phyloP scores from a whole-genome alignment of 805 yeast genomes.

The Torulaspora delbrueckii region DNA sequence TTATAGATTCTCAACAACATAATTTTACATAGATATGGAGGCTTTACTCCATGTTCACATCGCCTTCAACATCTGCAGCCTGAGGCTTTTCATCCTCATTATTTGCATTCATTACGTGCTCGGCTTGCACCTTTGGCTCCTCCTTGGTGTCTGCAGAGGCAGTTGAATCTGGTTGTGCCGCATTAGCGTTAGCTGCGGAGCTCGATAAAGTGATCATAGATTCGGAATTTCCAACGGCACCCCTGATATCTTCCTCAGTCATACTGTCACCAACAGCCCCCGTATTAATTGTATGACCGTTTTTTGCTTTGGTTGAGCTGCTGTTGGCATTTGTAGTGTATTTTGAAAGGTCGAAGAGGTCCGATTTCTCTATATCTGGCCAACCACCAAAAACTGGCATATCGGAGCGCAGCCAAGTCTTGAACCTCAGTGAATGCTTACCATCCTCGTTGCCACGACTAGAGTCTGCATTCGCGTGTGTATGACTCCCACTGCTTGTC shows the following conservation, averaged over 20 bases:
- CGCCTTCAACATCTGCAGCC: conserved; percentile 7
- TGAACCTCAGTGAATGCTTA: conserved; percentile 22
- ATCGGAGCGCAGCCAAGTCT: conserved; percentile 24
- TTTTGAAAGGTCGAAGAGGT: conserved; percentile 10
- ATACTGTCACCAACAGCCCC: conserved; percentile 31
- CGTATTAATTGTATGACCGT: conserved; percentile 1
- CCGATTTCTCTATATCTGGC: conserved; percentile 6
- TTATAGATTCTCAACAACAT: neutral
- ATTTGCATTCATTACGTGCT: neutral
- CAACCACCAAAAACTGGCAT: conserved; percentile 7
- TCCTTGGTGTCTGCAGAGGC: neutral
- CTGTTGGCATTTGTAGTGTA: conserved; percentile 5
- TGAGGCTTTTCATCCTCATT: neutral
- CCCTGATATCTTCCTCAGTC: conserved; percentile 47
- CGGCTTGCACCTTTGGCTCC: neutral
- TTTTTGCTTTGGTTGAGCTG: neutral
- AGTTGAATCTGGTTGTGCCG: neutral
- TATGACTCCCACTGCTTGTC: conserved; percentile 6
- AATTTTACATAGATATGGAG: neutral
- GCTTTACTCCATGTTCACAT: conserved; percentile 5
- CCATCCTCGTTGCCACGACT: conserved; percentile 8
- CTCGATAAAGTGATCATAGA: conserved; percentile 44
- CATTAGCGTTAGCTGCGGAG: conserved; percentile 13
- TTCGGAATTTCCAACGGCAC: conserved; percentile 47
- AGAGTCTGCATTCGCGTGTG: conserved; percentile 8